Percentiles rank a stretch among this genome's conserved stretches.
Conservation (phyloP, 306 rosid genomes). For the Begonia fuchsioides region DNA sequence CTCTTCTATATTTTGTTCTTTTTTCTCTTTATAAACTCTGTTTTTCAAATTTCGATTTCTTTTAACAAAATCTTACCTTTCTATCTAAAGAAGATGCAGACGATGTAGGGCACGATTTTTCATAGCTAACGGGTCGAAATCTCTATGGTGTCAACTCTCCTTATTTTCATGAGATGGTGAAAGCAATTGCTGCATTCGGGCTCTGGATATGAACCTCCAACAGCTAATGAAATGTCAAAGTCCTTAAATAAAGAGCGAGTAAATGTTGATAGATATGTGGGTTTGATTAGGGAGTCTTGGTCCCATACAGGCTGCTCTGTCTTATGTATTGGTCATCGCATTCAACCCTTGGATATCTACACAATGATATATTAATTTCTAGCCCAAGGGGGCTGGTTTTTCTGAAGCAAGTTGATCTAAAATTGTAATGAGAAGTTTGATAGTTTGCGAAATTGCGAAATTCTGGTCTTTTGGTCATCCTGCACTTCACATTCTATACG, state of each 20-base stretch:
- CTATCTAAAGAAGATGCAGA: constrained; percentile 40
- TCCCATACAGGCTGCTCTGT: constrained; percentile 40
- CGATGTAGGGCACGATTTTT: constrained; percentile 31
- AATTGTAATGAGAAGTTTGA: constrained; percentile 17
- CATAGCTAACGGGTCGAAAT: constrained; percentile 30
- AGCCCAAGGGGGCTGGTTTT: constrained; percentile 40
- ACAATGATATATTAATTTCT: constrained; percentile 29
- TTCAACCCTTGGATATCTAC: constrained; percentile 17
- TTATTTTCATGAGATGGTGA: constrained; percentile 33
- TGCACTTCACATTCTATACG: constrained; percentile 31
- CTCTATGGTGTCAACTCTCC: constrained; percentile 28
- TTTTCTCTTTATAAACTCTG: no score
- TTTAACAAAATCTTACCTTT: constrained; percentile 16
- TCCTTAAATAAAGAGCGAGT: constrained; percentile 36
- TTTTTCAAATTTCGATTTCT: no score
- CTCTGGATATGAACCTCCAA: constrained; percentile 33
- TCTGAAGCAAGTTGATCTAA: constrained; percentile 25
- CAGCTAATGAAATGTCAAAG: constrained; percentile 23
- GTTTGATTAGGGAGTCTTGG: constrained; percentile 37
- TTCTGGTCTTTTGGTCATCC: constrained; percentile 39
- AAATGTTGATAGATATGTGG: constrained; percentile 32
- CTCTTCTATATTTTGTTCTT: no score
- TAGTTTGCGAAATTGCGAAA: constrained; percentile 11
- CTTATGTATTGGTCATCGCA: constrained; percentile 25
- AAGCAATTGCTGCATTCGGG: constrained; percentile 38